Evolutionary conservation across 73 alveolate species (phyloP).

Genomic region (Paramecium sexaurelia): DNA sequence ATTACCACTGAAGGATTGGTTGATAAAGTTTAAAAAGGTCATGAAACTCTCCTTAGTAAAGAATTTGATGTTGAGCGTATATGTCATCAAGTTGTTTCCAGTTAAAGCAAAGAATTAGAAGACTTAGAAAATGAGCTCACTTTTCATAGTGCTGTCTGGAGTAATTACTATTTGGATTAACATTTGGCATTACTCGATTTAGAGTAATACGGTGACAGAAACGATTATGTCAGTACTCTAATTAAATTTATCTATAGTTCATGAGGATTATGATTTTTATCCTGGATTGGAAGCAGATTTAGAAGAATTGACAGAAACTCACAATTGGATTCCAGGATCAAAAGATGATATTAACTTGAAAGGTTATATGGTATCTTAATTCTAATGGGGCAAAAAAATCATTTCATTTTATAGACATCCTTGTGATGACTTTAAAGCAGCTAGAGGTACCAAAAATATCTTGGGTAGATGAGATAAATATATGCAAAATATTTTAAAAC

Average conservation of each 20-base stretch:
- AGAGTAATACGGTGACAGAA: conserved; percentile 62
- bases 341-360: conserved; percentile 67
- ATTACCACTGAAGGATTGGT: conserved; percentile 66
- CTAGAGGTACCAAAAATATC: conserved; percentile 69
- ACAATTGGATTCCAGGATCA: conserved; percentile 71
- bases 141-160: conserved; percentile 68
- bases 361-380: conserved; percentile 59
- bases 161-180: conserved; percentile 63
- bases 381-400: conserved; percentile 68
- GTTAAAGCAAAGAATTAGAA: conserved; percentile 60
- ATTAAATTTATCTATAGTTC: conserved; percentile 7
- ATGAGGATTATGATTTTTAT: conserved; percentile 65
- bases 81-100: conserved; percentile 65
- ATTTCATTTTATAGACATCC: conserved; percentile 69
- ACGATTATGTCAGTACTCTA: background rate
- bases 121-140: conserved; percentile 68
- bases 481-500: background rate
- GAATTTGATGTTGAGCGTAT: conserved; percentile 64
- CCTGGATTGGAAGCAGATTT: conserved; percentile 66
- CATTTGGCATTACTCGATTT: conserved; percentile 55
- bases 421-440: conserved; percentile 69
- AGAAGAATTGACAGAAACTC: conserved; percentile 68
- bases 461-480: conserved; percentile 68
- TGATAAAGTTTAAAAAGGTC: conserved; percentile 61
- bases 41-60: conserved; percentile 53